A percentile compares a stretch with the other conserved stretches of the same genome.
These are phyloP conservation scores for Earliella scabrosa DNA, from an alignment of 1,284 basidiomycete genomes.

Conservation along the genomic window DNA sequence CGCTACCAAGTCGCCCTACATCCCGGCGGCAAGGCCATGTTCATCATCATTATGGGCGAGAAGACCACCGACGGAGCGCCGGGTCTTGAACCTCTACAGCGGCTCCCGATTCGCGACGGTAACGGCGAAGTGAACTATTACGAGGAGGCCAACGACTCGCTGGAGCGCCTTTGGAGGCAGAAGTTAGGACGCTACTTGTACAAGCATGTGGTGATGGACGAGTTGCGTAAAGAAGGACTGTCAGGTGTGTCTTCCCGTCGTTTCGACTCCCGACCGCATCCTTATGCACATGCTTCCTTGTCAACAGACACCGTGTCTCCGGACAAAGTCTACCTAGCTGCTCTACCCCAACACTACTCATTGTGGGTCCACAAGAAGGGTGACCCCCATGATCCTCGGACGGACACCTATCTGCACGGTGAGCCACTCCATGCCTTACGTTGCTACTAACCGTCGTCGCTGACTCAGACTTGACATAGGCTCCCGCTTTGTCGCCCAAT, in stretches of 20 bases:
- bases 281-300: background rate
- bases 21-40: slow-evolving; percentile 10
- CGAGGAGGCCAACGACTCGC: slow-evolving; percentile 13
- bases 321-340: slow-evolving; percentile 19
- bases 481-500: slow-evolving; percentile 22
- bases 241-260: slow-evolving; percentile 10
- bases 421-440: background rate
- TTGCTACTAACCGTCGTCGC: background rate
- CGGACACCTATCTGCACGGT: slow-evolving; percentile 32
- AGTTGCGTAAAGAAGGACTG: slow-evolving; percentile 14
- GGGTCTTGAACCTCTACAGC: slow-evolving; percentile 4
- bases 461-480: slow-evolving; percentile 12
- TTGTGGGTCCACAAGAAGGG: slow-evolving; percentile 33
- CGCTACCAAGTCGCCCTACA: slow-evolving; percentile 17
- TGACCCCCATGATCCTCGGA: slow-evolving; percentile 26
- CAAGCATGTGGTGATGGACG: slow-evolving; percentile 23
- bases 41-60: slow-evolving; percentile 10
- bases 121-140: slow-evolving; percentile 27
- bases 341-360: slow-evolving; percentile 29
- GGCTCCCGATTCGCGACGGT: slow-evolving; percentile 6
- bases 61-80: slow-evolving; percentile 20
- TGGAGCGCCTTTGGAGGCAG: slow-evolving; percentile 21
- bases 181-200: slow-evolving; percentile 30
- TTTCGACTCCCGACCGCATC: background rate
- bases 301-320: slow-evolving; percentile 9